phyloP scores from a whole-genome alignment of 108 stramenopile species.

The Nitzschia sp. region DNA sequence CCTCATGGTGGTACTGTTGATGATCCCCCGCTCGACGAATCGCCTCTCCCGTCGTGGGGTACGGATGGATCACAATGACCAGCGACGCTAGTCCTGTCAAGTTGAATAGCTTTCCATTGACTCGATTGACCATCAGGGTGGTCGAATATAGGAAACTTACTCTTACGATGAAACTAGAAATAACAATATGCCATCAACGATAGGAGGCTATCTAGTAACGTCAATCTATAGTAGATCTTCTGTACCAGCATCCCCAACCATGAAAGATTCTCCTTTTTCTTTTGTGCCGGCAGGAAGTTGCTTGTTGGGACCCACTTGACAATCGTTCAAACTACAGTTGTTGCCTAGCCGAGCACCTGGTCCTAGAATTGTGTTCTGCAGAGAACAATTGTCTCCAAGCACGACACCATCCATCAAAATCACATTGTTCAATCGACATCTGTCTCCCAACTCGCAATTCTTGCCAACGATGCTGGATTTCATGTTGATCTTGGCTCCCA shows the following conservation, averaged over 20 bases:
- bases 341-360: constrained; percentile 62
- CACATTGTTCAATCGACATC: constrained; percentile 80
- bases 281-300: constrained; percentile 58
- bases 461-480: constrained; percentile 71
- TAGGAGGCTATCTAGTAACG: too few species aligned
- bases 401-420: constrained; percentile 73
- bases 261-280: constrained; percentile 72
- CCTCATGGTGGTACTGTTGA: constrained; percentile 55
- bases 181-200: too few species aligned
- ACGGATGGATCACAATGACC: constrained; percentile 85
- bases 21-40: constrained; percentile 62
- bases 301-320: constrained; percentile 69
- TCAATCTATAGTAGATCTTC: constrained; percentile 8
- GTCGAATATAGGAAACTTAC: too few species aligned
- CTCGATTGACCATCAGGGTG: too few species aligned
- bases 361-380: constrained; percentile 80
- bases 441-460: constrained; percentile 53
- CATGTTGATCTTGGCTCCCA: constrained; percentile 74
- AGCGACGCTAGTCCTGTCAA: constrained; percentile 55
- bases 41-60: constrained; percentile 78
- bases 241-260: constrained; percentile 27
- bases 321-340: constrained; percentile 84
- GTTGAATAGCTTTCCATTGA: too few species aligned
- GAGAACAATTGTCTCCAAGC: constrained; percentile 67
- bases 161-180: too few species aligned